Evolutionary conservation across 208 protist genomes (phyloP).

Genomic region (Lotmaria passim): DNA sequence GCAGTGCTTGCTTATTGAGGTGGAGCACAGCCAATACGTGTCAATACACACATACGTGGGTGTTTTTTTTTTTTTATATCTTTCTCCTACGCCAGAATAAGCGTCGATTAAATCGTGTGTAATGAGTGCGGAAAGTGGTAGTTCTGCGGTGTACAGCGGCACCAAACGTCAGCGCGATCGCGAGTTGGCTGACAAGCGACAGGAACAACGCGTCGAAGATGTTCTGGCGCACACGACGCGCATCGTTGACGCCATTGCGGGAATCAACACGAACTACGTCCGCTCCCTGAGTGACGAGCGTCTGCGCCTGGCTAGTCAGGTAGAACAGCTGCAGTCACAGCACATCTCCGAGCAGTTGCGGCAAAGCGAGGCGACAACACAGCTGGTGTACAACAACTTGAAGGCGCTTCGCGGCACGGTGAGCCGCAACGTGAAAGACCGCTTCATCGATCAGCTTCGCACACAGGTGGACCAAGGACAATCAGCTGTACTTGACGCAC

Average conservation of each 20-base stretch:
- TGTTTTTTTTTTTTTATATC: too few relatives aligned
- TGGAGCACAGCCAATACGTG: too few relatives aligned
- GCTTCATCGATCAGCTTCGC: constrained; percentile 15
- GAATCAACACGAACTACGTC: constrained; percentile 31
- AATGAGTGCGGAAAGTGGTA: not conserved
- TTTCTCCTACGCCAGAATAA: too few relatives aligned
- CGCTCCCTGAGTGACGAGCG: constrained; percentile 25
- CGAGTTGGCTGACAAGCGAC: constrained; percentile 19
- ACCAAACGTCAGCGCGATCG: constrained; percentile 31
- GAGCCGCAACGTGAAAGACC: constrained; percentile 18
- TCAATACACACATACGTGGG: too few relatives aligned
- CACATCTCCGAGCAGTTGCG: constrained; percentile 1
- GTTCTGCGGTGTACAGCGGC: not conserved
- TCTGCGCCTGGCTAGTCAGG: constrained; percentile 1
- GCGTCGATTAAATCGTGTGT: too few relatives aligned
- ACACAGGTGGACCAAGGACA: constrained; percentile 21
- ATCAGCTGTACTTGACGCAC: constrained; percentile 14
- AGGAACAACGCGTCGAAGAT: constrained; percentile 36
- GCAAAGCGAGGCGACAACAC: constrained; percentile 14
- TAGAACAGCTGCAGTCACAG: constrained; percentile 19
- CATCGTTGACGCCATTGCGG: constrained; percentile 31
- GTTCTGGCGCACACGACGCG: constrained; percentile 33
- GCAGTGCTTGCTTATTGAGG: too few relatives aligned
- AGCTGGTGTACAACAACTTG: constrained; percentile 13
- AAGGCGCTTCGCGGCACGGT: constrained; percentile 17